These are phyloP conservation scores for Phragmites australis DNA, from an alignment of 176 grass and related monocot species.

Conservation along the genomic window DNA sequence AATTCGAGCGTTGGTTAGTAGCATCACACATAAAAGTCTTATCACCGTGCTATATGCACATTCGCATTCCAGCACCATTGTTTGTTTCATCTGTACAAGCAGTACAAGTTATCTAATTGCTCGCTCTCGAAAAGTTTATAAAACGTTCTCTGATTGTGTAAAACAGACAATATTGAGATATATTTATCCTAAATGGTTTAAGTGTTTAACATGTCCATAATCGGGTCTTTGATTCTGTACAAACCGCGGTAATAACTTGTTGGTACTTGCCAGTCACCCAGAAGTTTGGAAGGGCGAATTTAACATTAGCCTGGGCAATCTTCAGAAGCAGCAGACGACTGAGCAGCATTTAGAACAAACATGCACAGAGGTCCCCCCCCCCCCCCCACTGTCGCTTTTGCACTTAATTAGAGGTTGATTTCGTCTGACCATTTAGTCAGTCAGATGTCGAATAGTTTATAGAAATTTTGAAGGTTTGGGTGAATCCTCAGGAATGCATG, in stretches of 20 bases:
- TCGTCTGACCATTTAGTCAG: conserved; percentile 12
- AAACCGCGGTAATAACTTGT: conserved; percentile 26
- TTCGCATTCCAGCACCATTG: too few relatives aligned
- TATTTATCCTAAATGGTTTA: neutral
- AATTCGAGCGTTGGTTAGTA: too few relatives aligned
- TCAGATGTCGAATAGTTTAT: neutral
- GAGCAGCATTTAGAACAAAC: conserved; percentile 25
- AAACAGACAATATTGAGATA: neutral
- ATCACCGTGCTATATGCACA: too few relatives aligned
- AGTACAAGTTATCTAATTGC: neutral
- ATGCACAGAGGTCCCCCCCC: neutral
- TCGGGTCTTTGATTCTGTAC: neutral
- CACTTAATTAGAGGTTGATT: conserved; percentile 31
- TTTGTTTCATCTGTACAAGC: neutral
- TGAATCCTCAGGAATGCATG: too few relatives aligned
- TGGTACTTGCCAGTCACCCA: conserved; percentile 24
- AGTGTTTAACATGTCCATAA: neutral
- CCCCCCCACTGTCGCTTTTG: neutral
- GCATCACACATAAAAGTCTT: too few relatives aligned
- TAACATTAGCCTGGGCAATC: conserved; percentile 20
- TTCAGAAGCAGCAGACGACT: conserved; percentile 22
- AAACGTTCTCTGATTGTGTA: neutral
- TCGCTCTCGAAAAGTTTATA: too few relatives aligned
- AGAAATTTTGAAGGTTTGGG: neutral
- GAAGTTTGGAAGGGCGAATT: conserved; percentile 31